Evolutionary conservation across 805 yeast genomes (phyloP).

Genomic region (Nakazawaea anatomiae): DNA sequence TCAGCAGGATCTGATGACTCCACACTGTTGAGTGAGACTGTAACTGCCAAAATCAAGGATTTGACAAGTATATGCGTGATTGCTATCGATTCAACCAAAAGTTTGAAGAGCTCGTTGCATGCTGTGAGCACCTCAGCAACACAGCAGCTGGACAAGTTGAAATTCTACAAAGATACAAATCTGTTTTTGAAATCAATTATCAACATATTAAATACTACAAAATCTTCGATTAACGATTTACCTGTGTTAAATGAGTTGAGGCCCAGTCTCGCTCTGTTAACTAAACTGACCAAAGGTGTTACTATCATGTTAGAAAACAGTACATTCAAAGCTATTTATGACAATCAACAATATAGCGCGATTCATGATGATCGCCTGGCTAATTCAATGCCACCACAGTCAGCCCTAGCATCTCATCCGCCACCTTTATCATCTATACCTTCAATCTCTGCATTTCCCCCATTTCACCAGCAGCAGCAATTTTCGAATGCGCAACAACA

Average conservation of each 20-base stretch:
- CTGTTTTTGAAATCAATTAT: slow-evolving; percentile 77
- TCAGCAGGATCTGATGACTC: slow-evolving; percentile 2
- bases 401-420: slow-evolving; percentile 4
- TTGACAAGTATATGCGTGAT: slow-evolving; percentile 69
- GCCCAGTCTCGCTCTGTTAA: slow-evolving; percentile 72
- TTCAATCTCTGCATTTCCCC: slow-evolving; percentile 25
- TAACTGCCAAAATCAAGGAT: slow-evolving; percentile 59
- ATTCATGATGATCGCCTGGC: slow-evolving; percentile 11
- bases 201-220: slow-evolving; percentile 77
- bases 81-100: slow-evolving; percentile 77
- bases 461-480: slow-evolving; percentile 10
- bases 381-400: background rate
- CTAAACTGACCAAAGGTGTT: slow-evolving; percentile 87
- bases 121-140: slow-evolving; percentile 46
- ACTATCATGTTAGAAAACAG: slow-evolving; percentile 77
- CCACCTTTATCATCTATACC: slow-evolving; percentile 31
- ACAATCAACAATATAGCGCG: slow-evolving; percentile 12
- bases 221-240: slow-evolving; percentile 73
- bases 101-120: slow-evolving; percentile 35
- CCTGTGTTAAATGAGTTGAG: slow-evolving; percentile 77
- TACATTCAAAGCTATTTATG: slow-evolving; percentile 29
- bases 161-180: slow-evolving; percentile 83
- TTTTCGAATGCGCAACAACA: slow-evolving; percentile 13
- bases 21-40: slow-evolving; percentile 9
- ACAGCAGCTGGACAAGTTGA: slow-evolving; percentile 46